Base-by-base conservation (phyloP, 2,329 filamentous ascomycete genomes). In the Talaromyces pinophilus region DNA sequence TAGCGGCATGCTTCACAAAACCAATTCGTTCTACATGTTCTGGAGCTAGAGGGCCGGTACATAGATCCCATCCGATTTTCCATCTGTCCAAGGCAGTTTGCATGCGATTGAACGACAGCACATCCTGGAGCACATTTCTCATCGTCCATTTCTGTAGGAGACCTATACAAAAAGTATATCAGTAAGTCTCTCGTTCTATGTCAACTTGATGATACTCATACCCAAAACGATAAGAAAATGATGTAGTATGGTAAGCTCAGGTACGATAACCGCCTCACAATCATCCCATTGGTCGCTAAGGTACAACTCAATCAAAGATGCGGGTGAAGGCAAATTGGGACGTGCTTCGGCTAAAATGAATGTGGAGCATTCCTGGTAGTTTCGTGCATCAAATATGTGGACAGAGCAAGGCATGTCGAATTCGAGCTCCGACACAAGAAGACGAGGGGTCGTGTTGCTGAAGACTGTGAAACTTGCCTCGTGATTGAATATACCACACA, bases 381-480 rank as follows among this genome's bases (percentile, higher is more conserved):
- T 33, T n/a, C 28, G 22, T n/a, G 28, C n/a, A 55, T 55, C 50
- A 4, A 55, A 55, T 7, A 55, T 15, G 30, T 30, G 50, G 8
- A 30, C 30, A 17, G 50, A 55, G 30, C 50, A 55, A 17, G 50
- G 50, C 50, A 55, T 55, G 25, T 55, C 50, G 50, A 55, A 55
- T 55, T 55, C 22, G 30, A 55, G 50, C 25, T 55, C 50, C 7
- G 50, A 55, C 50, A 55, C 50, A 28, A 55, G 50, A 17, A 55
- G 50, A 55, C 50, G 50, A 25, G 50, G 25, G 2, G 28, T 10
- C 8, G 15, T 55, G 5, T 25, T 28, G 28, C n/a, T 42, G 17
- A 42, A 42, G 40, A 42, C 17, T n/a, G 40, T 42, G 7, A 42
- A 42, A 8, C 15, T 42, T 42, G 40, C 40, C 8, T 42, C 17